Conservation (phyloP, 2,329 filamentous ascomycete species). For the Aspergillus floridensis region DNA sequence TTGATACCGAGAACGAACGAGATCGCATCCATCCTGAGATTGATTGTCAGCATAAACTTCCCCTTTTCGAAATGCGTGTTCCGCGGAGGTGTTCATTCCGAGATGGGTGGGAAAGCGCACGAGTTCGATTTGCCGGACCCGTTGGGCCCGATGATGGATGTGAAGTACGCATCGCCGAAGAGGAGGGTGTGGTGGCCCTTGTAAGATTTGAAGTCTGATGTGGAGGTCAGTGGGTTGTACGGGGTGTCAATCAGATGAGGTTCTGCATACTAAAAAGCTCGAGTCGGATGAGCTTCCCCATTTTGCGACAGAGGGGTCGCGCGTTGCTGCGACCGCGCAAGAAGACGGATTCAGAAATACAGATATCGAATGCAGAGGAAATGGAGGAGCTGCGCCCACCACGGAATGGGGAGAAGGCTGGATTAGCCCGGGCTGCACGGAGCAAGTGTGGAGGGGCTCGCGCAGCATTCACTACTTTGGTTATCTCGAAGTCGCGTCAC, state of each 20-base stretch:
- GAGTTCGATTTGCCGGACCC: slow-evolving; percentile 99
- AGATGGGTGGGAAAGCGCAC: slow-evolving; percentile 51
- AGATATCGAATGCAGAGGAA: neutral
- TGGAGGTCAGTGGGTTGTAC: slow-evolving; percentile 25
- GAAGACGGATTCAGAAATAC: slow-evolving; percentile 4
- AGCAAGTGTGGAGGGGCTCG: slow-evolving; percentile 22
- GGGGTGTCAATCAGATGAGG: neutral
- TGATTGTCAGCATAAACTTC: slow-evolving; percentile 23
- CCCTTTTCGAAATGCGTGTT: neutral
- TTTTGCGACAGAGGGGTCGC: slow-evolving; percentile 49
- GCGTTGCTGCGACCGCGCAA: slow-evolving; percentile 26
- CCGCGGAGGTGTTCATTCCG: neutral
- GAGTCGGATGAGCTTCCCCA: slow-evolving; percentile 94
- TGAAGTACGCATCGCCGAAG: slow-evolving; percentile 98
- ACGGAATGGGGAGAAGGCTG: neutral
- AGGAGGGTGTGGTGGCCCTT: slow-evolving; percentile 92
- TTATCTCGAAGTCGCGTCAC: slow-evolving; percentile 19
- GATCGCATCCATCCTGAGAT: slow-evolving; percentile 88
- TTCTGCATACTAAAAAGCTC: slow-evolving; percentile 79
- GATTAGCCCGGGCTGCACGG: slow-evolving; percentile 8
- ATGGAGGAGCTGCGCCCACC: neutral
- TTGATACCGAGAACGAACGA: slow-evolving; percentile 99
- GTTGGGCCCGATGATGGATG: slow-evolving; percentile 98
- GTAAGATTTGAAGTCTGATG: slow-evolving; percentile 95
- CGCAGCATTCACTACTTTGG: slow-evolving; percentile 12